phyloP scores from a whole-genome alignment of 2,329 filamentous ascomycete genomes.

The Cercospora zeina region DNA sequence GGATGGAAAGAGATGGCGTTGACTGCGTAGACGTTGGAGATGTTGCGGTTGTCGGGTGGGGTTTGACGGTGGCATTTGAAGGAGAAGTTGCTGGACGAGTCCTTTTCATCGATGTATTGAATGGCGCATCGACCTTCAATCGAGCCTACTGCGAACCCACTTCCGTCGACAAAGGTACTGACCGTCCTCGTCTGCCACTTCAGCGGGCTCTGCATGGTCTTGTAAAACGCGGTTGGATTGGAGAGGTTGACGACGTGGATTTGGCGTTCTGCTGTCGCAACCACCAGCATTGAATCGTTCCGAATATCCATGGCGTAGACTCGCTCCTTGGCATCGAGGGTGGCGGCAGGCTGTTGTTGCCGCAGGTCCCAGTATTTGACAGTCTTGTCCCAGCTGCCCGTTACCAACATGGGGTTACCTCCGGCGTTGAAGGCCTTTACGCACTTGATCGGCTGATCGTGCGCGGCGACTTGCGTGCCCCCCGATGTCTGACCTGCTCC shows the following conservation, averaged over 20 bases:
- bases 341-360: constrained; percentile 63
- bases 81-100: constrained; percentile 81
- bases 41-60: constrained; percentile 61
- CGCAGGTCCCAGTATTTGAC: constrained; percentile 87
- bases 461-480: constrained; percentile 69
- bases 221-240: constrained; percentile 88
- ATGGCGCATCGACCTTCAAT: constrained; percentile 98
- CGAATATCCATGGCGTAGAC: constrained; percentile 92
- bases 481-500: constrained; percentile 51
- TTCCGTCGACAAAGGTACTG: constrained; percentile 89
- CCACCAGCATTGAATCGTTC: constrained; percentile 70
- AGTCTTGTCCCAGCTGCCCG: constrained; percentile 89
- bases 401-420: constrained; percentile 78
- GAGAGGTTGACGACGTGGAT: constrained; percentile 93
- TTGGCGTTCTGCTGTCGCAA: constrained; percentile 91
- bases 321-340: constrained; percentile 69
- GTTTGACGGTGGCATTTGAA: constrained; percentile 97
- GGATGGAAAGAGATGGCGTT: constrained; percentile 99
- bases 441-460: constrained; percentile 78
- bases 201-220: constrained; percentile 89
- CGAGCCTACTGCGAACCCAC: constrained; percentile 90
- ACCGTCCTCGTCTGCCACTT: constrained; percentile 98
- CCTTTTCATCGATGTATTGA: constrained; percentile 97
- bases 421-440: constrained; percentile 64
- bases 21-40: constrained; percentile 88